Conservation (phyloP, 2,329 filamentous ascomycete species). For the Exophiala oligosperma region DNA sequence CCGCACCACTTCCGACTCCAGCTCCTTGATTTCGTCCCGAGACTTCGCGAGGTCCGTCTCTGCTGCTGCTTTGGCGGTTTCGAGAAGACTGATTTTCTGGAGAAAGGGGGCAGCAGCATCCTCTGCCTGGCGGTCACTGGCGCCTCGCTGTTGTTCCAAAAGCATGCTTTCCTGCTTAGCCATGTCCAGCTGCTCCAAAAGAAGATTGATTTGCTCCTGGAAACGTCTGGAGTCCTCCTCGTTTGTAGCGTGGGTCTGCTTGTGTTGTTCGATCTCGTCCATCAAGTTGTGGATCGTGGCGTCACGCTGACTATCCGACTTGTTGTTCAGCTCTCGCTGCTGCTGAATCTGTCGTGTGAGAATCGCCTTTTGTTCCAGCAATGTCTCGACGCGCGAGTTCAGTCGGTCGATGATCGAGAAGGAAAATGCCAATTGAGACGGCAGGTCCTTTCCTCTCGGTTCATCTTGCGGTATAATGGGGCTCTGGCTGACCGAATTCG, state of each 20-base stretch:
- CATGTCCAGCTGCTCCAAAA: conserved; percentile 46
- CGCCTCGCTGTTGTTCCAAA: conserved; percentile 35
- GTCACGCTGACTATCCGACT: conserved; percentile 67
- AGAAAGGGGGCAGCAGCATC: conserved; percentile 26
- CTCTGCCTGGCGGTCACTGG: conserved; percentile 33
- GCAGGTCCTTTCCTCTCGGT: conserved; percentile 48
- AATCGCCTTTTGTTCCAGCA: conserved; percentile 86
- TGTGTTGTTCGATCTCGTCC: conserved; percentile 58
- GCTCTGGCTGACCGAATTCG: conserved; percentile 44
- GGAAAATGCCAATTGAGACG: conserved; percentile 74
- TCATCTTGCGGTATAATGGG: conserved; percentile 59
- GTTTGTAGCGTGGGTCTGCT: conserved; percentile 62
- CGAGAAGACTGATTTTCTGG: conserved; percentile 30
- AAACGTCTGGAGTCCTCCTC: conserved; percentile 41
- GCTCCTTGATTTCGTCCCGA: conserved; percentile 51
- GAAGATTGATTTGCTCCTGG: conserved; percentile 41
- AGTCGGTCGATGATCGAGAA: conserved; percentile 76
- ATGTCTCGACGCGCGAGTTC: conserved; percentile 70
- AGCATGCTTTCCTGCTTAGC: conserved; percentile 39
- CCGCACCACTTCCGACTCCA: conserved; percentile 65
- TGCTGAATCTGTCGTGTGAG: conserved; percentile 92
- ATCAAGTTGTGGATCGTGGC: conserved; percentile 47
- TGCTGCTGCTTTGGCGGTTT: conserved; percentile 31
- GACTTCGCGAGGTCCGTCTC: conserved; percentile 42
- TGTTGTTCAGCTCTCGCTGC: conserved; percentile 87